Percentiles rank a stretch among this genome's conserved stretches.
Conservation (phyloP, 2,329 filamentous ascomycete species). For the Geosmithia putterillii region DNA sequence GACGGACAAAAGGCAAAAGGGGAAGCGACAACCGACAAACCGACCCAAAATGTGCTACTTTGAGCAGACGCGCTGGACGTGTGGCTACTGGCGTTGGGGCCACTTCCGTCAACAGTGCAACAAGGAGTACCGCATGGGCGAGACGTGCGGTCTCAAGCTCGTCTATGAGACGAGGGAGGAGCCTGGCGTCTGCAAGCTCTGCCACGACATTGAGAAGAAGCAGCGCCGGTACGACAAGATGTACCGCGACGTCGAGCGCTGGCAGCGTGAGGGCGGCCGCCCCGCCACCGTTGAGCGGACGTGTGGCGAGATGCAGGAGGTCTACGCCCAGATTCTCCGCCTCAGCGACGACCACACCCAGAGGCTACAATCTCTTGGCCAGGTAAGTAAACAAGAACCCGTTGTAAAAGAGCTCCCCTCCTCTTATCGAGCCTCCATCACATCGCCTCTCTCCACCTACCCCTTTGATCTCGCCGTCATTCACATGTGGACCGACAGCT, state of each 20-base stretch:
- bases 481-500: neutral
- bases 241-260: slow-evolving; percentile 61
- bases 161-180: slow-evolving; percentile 62
- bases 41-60: slow-evolving; percentile 82
- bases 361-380: slow-evolving; percentile 7
- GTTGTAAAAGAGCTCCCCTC: neutral
- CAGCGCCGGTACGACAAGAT: slow-evolving; percentile 63
- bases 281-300: slow-evolving; percentile 62
- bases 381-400: neutral
- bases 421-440: neutral
- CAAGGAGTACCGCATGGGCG: slow-evolving; percentile 88
- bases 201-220: slow-evolving; percentile 83
- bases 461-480: neutral
- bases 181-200: slow-evolving; percentile 63
- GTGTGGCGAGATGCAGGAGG: slow-evolving; percentile 53
- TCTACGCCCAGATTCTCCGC: slow-evolving; percentile 45
- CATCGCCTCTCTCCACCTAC: neutral
- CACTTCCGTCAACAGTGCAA: slow-evolving; percentile 87
- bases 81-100: slow-evolving; percentile 91
- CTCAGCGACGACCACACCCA: slow-evolving; percentile 28
- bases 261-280: slow-evolving; percentile 64
- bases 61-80: slow-evolving; percentile 74
- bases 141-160: slow-evolving; percentile 90
- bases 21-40: too few species aligned
- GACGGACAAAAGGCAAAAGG: neutral